These are phyloP conservation scores for Naegleria lovaniensis DNA, from an alignment of 208 protist genomes.

Conservation along the genomic window DNA sequence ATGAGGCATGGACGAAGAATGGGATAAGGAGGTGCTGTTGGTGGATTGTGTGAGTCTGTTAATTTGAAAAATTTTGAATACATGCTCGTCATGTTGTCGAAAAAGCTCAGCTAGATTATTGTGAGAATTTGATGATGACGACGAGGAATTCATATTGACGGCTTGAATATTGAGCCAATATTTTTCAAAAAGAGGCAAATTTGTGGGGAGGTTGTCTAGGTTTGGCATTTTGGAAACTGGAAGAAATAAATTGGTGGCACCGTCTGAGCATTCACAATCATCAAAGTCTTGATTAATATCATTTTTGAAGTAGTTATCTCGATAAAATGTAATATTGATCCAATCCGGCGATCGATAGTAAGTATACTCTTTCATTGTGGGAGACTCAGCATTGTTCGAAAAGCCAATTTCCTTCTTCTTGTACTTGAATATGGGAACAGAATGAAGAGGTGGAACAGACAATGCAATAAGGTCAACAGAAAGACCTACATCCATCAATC, in stretches of 20 bases:
- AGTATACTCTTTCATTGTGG: not conserved
- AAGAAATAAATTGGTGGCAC: not conserved
- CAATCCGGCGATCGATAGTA: slow-evolving; percentile 9
- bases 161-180: not conserved
- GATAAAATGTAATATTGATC: slow-evolving; percentile 24
- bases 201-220: not conserved
- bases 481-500: slow-evolving; percentile 28
- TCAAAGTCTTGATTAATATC: not conserved
- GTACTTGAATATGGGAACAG: slow-evolving; percentile 20
- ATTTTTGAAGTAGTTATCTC: not conserved
- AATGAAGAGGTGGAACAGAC: not conserved
- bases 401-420: not conserved
- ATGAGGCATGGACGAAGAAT: not conserved
- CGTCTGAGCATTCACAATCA: not conserved
- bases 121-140: not conserved
- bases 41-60: not conserved
- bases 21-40: not conserved
- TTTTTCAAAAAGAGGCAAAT: not conserved
- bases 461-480: slow-evolving; percentile 11
- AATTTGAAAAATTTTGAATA: not conserved
- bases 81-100: not conserved
- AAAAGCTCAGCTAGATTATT: not conserved
- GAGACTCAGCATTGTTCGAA: not conserved
- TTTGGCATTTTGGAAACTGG: not conserved
- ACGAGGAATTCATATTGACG: not conserved